Evolutionary conservation across 352 stramenopile species (phyloP), one percentile per base, ranked within the genome.

Genomic region (Pythium periplocum): DNA sequence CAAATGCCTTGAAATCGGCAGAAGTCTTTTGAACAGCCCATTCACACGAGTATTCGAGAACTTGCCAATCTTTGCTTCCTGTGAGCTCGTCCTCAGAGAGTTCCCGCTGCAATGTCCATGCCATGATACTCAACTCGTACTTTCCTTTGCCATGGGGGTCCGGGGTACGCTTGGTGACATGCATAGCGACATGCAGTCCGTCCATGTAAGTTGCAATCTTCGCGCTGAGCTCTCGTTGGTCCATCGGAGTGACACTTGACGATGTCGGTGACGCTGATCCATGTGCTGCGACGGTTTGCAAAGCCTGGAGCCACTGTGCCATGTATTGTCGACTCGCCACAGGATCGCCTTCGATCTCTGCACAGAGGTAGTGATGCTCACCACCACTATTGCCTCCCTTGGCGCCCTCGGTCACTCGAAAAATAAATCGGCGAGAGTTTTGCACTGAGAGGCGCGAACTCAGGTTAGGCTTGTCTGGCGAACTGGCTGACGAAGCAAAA

Each of bases 21-120:
- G 64, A 71, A 0, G 69, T 76, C 52, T 83, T 84, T 4, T n/a
- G 12, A 32, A 86, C 17, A 33, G 52, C 61, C 79, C 79, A 88
- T 11, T 64, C 49, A 9, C 69, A 83, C 8, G 79, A 65, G 62
- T 90, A 88, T 57, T 90, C 75, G 55, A 84, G 58, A 48, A 88
- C 57, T 46, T 87, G 65, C 79, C 79, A 88, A 33, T 57, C 35
- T 17, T 47, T 2, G 62, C 66, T 45, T 48, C 46, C n/a, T 45
- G 8, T 36, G 41, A 8, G 39, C 34, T 39, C 37, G 50, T 5
- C 40, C 26, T 45, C 45, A 31, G 30, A 64, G 32, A 82, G 67
- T 54, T 90, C 79, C 6, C 75, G 68, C 43, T 76, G 61, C 33
- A 90, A 64, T 51, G 78, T 78, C 79, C 79, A 90, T 7, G 75